Conservation (phyloP, 108 stramenopile genomes). For the Stephanodiscus minutulus region DNA sequence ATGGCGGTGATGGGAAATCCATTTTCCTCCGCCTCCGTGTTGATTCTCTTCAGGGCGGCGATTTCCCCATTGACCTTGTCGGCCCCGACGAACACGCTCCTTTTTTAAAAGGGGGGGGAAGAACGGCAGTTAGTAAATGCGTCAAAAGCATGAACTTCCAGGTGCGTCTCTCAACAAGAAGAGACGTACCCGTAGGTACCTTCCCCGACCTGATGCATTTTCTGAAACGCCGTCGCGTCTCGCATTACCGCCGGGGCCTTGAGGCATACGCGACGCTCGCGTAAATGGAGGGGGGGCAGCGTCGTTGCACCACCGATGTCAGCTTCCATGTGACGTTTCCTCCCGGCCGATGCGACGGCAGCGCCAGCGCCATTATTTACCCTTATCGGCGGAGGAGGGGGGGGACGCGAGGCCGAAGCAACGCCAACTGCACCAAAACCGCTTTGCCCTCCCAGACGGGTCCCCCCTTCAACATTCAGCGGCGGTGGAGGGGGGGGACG, state of each 20-base stretch:
- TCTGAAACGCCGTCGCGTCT: slow-evolving; percentile 81
- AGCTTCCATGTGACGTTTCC: slow-evolving; percentile 5
- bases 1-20: slow-evolving; percentile 94
- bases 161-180: slow-evolving; percentile 7
- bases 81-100: slow-evolving; percentile 83
- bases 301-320: not conserved
- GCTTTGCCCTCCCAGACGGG: not conserved
- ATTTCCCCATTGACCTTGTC: slow-evolving; percentile 77
- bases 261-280: slow-evolving; percentile 49
- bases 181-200: slow-evolving; percentile 80
- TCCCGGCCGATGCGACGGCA: not conserved
- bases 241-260: slow-evolving; percentile 69
- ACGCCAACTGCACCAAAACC: not conserved
- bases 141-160: not conserved
- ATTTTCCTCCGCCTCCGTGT: slow-evolving; percentile 88
- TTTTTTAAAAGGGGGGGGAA: slow-evolving; percentile 11
- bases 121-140: slow-evolving; percentile 13
- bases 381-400: not conserved
- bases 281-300: slow-evolving; percentile 13
- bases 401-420: not conserved
- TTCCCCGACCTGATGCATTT: slow-evolving; percentile 80
- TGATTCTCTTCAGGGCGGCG: slow-evolving; percentile 92
- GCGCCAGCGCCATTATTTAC: not conserved
- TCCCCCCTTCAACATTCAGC: not conserved
- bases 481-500: slow-evolving; percentile 12